Evolutionary conservation across 495 filamentous ascomycete species (phyloP).

Genomic region (Cryomyces minteri): DNA sequence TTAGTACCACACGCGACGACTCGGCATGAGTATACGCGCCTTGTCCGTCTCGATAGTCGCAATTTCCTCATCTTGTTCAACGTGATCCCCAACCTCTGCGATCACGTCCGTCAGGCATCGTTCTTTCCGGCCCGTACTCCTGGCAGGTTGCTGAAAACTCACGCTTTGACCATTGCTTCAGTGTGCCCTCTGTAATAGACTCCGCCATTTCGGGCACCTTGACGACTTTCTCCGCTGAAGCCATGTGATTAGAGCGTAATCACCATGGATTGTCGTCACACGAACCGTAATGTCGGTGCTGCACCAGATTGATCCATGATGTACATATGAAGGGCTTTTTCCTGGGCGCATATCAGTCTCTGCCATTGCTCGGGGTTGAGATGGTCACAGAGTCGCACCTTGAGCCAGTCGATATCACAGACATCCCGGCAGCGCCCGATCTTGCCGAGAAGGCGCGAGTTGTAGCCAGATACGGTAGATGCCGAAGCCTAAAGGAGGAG

Average conservation of each 20-base stretch:
- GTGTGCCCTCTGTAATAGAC: slow-evolving; percentile 91
- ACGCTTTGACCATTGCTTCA: slow-evolving; percentile 91
- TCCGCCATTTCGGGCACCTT: slow-evolving; percentile 98
- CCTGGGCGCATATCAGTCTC: no score
- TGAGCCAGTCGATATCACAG: no score
- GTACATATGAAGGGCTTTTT: neutral
- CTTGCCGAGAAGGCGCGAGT: no score
- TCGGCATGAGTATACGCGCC: slow-evolving; percentile 29
- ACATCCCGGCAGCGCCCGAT: no score
- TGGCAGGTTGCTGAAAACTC: slow-evolving; percentile 9
- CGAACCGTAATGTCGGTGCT: slow-evolving; percentile 10
- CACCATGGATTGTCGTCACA: neutral
- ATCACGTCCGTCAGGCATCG: neutral
- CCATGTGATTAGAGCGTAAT: neutral
- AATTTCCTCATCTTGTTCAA: slow-evolving; percentile 93
- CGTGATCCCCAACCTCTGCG: slow-evolving; percentile 73
- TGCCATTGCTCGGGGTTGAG: no score
- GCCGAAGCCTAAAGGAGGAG: neutral
- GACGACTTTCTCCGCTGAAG: slow-evolving; percentile 53
- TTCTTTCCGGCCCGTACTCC: no score
- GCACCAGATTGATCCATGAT: neutral
- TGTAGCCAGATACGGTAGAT: neutral
- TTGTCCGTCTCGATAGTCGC: slow-evolving; percentile 99
- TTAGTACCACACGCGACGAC: neutral
- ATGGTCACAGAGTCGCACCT: no score